Evolutionary conservation across 2,329 filamentous ascomycete genomes (phyloP).

Genomic region (Albophoma yamanashiensis): DNA sequence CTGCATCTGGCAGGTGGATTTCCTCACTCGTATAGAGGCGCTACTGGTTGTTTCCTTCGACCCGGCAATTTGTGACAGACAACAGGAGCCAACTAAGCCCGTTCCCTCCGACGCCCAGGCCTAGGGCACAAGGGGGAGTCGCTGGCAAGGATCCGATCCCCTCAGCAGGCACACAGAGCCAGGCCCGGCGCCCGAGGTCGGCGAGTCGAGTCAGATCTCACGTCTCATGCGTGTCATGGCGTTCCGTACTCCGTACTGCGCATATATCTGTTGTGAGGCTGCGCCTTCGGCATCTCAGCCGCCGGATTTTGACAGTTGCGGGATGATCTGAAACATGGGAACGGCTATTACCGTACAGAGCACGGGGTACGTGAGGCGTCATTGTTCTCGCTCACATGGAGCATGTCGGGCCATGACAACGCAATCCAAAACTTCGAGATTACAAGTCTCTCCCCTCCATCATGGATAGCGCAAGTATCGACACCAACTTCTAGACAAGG

Average conservation of each 20-base stretch:
- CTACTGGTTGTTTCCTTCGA: not conserved
- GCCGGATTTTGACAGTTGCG: not conserved
- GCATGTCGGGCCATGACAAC: not conserved
- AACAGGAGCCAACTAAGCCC: not conserved
- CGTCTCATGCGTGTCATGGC: not conserved
- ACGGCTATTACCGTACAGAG: not conserved
- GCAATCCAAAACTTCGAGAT: not conserved
- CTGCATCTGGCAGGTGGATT: not conserved
- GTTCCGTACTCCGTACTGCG: too few relatives aligned
- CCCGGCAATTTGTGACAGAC: not conserved
- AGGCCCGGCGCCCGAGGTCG: not conserved
- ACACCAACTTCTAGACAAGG: not conserved
- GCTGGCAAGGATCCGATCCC: not conserved
- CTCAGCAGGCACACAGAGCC: not conserved
- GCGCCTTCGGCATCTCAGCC: not conserved
- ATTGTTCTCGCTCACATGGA: not conserved
- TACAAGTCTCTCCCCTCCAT: not conserved
- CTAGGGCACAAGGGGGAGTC: not conserved
- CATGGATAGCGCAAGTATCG: not conserved
- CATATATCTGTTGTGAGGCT: not conserved
- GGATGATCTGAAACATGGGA: not conserved
- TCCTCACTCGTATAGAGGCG: not conserved
- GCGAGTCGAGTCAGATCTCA: not conserved
- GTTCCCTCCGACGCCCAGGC: not conserved
- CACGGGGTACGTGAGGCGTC: not conserved